These are phyloP conservation scores for Plasmodium chabaudi DNA, from an alignment of 169 alveolate species.

Conservation along the genomic window DNA sequence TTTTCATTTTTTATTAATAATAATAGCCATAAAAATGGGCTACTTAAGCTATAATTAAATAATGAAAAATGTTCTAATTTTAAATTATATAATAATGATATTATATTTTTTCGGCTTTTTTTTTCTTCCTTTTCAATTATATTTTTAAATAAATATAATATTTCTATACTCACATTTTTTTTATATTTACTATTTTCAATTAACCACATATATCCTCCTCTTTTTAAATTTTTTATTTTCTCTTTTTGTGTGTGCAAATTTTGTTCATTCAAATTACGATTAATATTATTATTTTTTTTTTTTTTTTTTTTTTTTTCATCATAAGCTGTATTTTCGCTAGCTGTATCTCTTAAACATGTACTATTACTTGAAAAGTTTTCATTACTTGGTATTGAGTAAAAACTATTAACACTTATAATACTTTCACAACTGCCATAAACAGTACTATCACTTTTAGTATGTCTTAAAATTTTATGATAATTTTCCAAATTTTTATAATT, in stretches of 20 bases:
- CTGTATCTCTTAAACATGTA: too few relatives aligned
- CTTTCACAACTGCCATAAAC: too few relatives aligned
- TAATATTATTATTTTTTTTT: background rate
- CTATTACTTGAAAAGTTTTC: too few relatives aligned
- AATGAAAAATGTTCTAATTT: constrained; percentile 56
- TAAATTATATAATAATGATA: constrained; percentile 36
- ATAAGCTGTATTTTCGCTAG: background rate
- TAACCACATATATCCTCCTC: constrained; percentile 66
- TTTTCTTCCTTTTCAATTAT: constrained; percentile 64
- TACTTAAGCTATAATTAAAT: constrained; percentile 50
- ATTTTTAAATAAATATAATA: constrained; percentile 46
- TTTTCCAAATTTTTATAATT: too few relatives aligned
- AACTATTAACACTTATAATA: too few relatives aligned
- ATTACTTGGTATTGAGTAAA: too few relatives aligned
- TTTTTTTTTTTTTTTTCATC: constrained; percentile 1
- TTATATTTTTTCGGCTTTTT: constrained; percentile 53
- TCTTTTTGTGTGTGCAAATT: background rate
- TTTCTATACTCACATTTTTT: constrained; percentile 66
- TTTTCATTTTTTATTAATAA: constrained; percentile 29
- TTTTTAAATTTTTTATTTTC: constrained; percentile 21
- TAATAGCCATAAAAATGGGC: constrained; percentile 65
- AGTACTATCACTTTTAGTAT: too few relatives aligned
- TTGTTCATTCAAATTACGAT: background rate
- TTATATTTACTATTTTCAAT: constrained; percentile 48
- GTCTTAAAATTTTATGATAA: too few relatives aligned